Evolutionary conservation across 495 filamentous ascomycete genomes (phyloP), one percentile per base, ranked within the genome.

Genomic region (Staphylotrichum tortipilum): DNA sequence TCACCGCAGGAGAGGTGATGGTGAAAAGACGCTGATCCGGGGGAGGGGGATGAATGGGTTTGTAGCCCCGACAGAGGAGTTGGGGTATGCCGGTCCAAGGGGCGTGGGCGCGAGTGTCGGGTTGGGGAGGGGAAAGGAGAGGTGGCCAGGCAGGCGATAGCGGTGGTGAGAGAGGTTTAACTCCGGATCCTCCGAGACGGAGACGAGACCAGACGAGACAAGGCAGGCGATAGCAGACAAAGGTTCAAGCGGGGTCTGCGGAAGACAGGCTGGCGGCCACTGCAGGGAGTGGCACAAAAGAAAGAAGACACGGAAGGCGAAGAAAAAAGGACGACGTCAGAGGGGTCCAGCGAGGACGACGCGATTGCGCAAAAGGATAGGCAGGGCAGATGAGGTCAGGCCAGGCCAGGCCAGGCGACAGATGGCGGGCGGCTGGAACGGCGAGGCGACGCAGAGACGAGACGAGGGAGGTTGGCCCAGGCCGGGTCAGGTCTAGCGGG

Each of bases 251-350:
- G 8, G 14, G 42, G 10, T 42, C 29, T 34, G 3, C 29, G 12
- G 22, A 9, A 47, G 12, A 3, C 17, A 7, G 34, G 35, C 36
- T 44, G 44, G 44, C n/a, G n/a, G n/a, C n/a, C n/a, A n/a, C n/a
- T n/a, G n/a, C n/a, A n/a, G n/a, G n/a, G n/a, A n/a, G n/a, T n/a
- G n/a, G n/a, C n/a, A n/a, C n/a, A n/a, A n/a, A n/a, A n/a, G n/a
- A n/a, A n/a, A n/a, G n/a, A 46, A 46, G 49, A 19, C 33, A 26
- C 24, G 19, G n/a, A 21, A 21, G 12, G 18, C 11, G n/a, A 34
- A 30, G 10, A 7, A 1, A 35, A 44, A 31, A 21, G 23, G 31
- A 38, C 10, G 33, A 44, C 41, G 48, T 51, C 41, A 51, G 49
- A 44, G 41, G 9, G n/a, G 1, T 4, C 19, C 38, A 29, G n/a